Evolutionary conservation across 108 stramenopile species (phyloP).

Genomic region (Chaetoceros tenuissimus): DNA sequence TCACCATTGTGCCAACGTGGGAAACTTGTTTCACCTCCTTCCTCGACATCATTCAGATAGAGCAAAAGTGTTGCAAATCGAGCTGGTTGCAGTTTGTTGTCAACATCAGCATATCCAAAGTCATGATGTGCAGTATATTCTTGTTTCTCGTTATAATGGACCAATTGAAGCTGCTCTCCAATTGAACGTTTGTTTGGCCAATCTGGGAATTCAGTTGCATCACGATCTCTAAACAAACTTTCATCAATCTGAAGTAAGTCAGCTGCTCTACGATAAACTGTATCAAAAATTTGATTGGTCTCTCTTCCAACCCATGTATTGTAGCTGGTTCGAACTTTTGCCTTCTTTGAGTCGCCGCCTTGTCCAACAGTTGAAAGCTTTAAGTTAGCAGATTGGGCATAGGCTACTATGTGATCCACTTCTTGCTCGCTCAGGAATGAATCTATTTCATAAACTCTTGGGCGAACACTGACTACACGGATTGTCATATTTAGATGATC

Average conservation of each 20-base stretch:
- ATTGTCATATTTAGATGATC: slow-evolving; percentile 64
- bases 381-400: slow-evolving; percentile 44
- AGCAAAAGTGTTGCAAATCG: slow-evolving; percentile 75
- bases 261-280: slow-evolving; percentile 80
- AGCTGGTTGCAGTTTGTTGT: slow-evolving; percentile 39
- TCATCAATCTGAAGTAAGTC: slow-evolving; percentile 83
- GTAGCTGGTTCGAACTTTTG: slow-evolving; percentile 60
- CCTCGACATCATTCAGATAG: slow-evolving; percentile 70
- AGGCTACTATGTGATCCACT: slow-evolving; percentile 74
- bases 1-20: slow-evolving; percentile 78
- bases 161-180: slow-evolving; percentile 80
- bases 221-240: slow-evolving; percentile 43
- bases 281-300: slow-evolving; percentile 56
- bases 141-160: slow-evolving; percentile 71
- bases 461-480: slow-evolving; percentile 58
- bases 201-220: slow-evolving; percentile 38
- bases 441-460: slow-evolving; percentile 79
- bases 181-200: slow-evolving; percentile 28
- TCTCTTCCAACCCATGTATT: slow-evolving; percentile 83
- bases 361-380: slow-evolving; percentile 46
- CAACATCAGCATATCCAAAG: slow-evolving; percentile 55
- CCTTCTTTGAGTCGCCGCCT: slow-evolving; percentile 13
- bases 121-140: slow-evolving; percentile 91
- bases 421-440: slow-evolving; percentile 77
- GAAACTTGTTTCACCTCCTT: slow-evolving; percentile 70